phyloP scores from a whole-genome alignment of 306 rosid species.

The Malus asiatica region DNA sequence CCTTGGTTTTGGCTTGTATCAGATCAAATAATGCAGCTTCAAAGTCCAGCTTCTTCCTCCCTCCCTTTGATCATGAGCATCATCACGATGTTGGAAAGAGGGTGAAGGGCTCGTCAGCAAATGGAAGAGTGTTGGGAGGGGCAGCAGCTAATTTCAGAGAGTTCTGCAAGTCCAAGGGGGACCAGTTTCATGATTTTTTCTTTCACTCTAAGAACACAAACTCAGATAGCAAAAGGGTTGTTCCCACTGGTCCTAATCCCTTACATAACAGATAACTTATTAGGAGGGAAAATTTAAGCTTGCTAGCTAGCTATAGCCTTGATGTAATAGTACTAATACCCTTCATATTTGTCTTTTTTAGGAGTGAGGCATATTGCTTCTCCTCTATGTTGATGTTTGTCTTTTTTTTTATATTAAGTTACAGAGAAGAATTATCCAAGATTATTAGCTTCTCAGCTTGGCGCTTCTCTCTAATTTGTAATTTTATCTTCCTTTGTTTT shows the following conservation, averaged over 20 bases:
- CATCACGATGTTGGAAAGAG: constrained; percentile 1
- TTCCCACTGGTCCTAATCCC: constrained; percentile 91
- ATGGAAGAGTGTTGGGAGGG: not conserved
- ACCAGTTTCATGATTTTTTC: constrained; percentile 18
- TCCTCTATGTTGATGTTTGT: not conserved
- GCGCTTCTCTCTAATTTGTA: not conserved
- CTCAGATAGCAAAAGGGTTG: constrained; percentile 60
- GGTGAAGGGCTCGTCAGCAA: constrained; percentile 17
- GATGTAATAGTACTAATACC: not conserved
- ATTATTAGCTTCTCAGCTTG: not conserved
- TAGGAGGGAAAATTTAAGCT: not conserved
- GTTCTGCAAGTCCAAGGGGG: constrained; percentile 27
- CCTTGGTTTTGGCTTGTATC: constrained; percentile 37
- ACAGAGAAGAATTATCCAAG: not conserved
- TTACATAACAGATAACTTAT: constrained; percentile 62
- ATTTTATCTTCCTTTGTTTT: too few relatives aligned
- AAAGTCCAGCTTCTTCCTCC: constrained; percentile 4
- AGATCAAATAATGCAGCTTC: constrained; percentile 31
- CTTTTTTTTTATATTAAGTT: not conserved
- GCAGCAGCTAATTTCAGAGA: constrained; percentile 1
- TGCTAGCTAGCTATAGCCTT: not conserved
- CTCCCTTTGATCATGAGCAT: not conserved
- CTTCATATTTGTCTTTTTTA: not conserved
- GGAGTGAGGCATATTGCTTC: not conserved
- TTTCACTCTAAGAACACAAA: constrained; percentile 22